phyloP scores from a whole-genome alignment of 2,329 filamentous ascomycete species.

The Ascocoryne sarcoides region DNA sequence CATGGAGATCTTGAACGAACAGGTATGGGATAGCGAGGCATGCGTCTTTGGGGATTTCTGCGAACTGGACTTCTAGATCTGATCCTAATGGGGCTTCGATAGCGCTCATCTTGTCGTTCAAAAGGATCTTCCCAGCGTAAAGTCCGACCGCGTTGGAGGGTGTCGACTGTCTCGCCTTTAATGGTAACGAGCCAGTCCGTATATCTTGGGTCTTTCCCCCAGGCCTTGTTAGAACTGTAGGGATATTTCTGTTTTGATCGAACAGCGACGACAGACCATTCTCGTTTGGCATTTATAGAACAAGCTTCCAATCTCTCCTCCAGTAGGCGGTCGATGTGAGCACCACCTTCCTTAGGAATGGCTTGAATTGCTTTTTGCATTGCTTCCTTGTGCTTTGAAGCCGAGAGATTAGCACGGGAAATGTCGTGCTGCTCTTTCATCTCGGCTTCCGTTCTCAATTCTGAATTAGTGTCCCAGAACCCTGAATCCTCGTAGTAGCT shows the following conservation, averaged over 20 bases:
- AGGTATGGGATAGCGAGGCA: background rate
- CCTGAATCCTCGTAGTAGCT: conserved; percentile 8
- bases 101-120: no score
- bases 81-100: conserved; percentile 1
- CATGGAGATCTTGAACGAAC: background rate
- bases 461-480: conserved; percentile 8
- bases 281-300: conserved; percentile 3
- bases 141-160: conserved; percentile 4
- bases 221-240: conserved; percentile 13
- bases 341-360: conserved; percentile 9
- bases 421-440: conserved; percentile 8
- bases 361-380: conserved; percentile 9
- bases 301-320: conserved; percentile 6
- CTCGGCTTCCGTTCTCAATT: conserved; percentile 9
- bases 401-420: conserved; percentile 4
- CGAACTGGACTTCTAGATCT: background rate
- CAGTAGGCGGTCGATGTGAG: conserved; percentile 8
- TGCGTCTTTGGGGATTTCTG: no score
- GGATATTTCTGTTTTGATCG: conserved; percentile 7
- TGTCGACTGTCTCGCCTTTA: conserved; percentile 10
- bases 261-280: conserved; percentile 11
- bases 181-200: conserved; percentile 12
- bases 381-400: conserved; percentile 8
- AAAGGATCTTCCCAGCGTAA: conserved; percentile 8
- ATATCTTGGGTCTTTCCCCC: conserved; percentile 7